A percentile compares a stretch with the other conserved stretches of the same genome.
These are phyloP conservation scores for Yamadazyma spencermartinsiae DNA, from an alignment of 1,139 yeast species.

Conservation along the genomic window DNA sequence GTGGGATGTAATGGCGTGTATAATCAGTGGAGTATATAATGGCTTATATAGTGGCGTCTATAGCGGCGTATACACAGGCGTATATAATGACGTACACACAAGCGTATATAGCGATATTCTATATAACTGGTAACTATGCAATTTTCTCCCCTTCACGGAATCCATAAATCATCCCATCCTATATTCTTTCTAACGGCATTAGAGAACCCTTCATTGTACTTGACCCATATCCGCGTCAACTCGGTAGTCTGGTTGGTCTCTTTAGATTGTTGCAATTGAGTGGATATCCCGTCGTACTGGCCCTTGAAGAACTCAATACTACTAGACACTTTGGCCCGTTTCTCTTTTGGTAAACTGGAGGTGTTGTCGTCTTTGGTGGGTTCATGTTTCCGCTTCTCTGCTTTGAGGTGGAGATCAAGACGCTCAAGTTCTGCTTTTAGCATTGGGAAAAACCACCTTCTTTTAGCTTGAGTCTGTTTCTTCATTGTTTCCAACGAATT, in stretches of 20 bases:
- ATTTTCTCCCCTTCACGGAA: no score
- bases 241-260: slow-evolving; percentile 17
- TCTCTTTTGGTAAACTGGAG: slow-evolving; percentile 25
- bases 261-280: slow-evolving; percentile 20
- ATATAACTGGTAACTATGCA: no score
- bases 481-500: slow-evolving; percentile 13
- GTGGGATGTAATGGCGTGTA: no score
- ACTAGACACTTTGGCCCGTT: slow-evolving; percentile 24
- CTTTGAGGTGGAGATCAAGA: slow-evolving; percentile 20
- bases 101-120: not conserved
- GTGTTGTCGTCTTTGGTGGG: slow-evolving; percentile 22
- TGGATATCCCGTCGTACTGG: slow-evolving; percentile 36
- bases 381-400: slow-evolving; percentile 28
- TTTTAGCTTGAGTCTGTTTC: slow-evolving; percentile 28
- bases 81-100: not conserved
- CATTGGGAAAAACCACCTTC: slow-evolving; percentile 41
- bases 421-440: slow-evolving; percentile 44
- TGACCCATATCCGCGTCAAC: slow-evolving; percentile 75
- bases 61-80: no score
- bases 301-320: slow-evolving; percentile 44
- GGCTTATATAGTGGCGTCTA: no score
- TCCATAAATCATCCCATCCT: slow-evolving; percentile 76
- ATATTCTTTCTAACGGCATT: slow-evolving; percentile 89
- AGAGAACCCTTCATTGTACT: slow-evolving; percentile 89
- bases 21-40: no score